Conservation (phyloP, 1,139 yeast species). For the Suhomyces panamericanus region DNA sequence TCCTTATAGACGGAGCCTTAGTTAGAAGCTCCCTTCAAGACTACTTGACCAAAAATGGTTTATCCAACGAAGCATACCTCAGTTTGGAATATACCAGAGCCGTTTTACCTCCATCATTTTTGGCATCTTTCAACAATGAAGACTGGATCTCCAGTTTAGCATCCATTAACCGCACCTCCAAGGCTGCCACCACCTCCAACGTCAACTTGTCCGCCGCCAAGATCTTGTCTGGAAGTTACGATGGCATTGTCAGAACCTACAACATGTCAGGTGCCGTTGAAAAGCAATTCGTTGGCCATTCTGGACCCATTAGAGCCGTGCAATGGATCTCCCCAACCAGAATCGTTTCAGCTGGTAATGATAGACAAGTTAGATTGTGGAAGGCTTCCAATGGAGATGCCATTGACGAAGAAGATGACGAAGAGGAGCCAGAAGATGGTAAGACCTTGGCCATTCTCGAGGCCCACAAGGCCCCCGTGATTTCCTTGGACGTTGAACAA, state of each 20-base stretch:
- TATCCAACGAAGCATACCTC: conserved; percentile 79
- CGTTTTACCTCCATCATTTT: conserved; percentile 86
- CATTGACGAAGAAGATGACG: conserved; percentile 45
- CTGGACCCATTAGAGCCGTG: conserved; percentile 80
- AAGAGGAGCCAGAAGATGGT: conserved; percentile 63
- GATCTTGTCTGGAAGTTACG: conserved; percentile 88
- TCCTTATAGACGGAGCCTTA: conserved; percentile 80
- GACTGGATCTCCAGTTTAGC: conserved; percentile 93
- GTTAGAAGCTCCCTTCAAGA: conserved; percentile 78
- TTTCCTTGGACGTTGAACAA: conserved; percentile 62
- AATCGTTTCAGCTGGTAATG: conserved; percentile 84
- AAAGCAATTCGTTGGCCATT: conserved; percentile 83
- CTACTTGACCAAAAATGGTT: conserved; percentile 71
- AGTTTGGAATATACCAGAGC: conserved; percentile 89
- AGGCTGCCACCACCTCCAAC: conserved; percentile 32
- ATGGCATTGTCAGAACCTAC: conserved; percentile 91
- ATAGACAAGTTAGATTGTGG: conserved; percentile 88
- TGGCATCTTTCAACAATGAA: conserved; percentile 86
- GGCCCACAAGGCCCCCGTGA: conserved; percentile 89
- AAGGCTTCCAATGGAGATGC: conserved; percentile 56
- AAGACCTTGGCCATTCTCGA: conserved; percentile 79
- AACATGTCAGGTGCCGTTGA: conserved; percentile 80
- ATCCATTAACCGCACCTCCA: conserved; percentile 38
- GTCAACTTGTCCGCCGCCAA: conserved; percentile 37
- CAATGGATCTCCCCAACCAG: conserved; percentile 74